Conservation (phyloP, 352 stramenopile genomes). For the Globisporangium irregulare region DNA sequence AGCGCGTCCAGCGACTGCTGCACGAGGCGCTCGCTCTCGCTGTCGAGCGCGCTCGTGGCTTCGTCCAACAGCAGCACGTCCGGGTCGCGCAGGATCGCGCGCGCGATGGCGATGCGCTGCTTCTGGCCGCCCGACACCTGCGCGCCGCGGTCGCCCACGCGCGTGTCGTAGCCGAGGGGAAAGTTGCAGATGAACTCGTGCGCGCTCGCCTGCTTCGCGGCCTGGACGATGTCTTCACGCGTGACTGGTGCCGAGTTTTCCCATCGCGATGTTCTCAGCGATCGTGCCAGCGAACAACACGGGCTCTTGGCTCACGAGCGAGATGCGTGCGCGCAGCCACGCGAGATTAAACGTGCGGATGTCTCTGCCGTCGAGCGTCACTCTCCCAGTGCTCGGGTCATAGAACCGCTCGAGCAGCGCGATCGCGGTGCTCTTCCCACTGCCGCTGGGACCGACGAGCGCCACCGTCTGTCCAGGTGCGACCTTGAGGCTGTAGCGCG, state of each 20-base stretch:
- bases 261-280: conserved; percentile 27
- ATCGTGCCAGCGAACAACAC: conserved; percentile 12
- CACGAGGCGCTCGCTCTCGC: conserved; percentile 54
- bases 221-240: conserved; percentile 21
- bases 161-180: conserved; percentile 81
- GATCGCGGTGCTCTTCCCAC: conserved; percentile 60
- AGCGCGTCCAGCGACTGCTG: conserved; percentile 58
- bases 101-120: conserved; percentile 89
- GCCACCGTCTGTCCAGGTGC: conserved; percentile 47
- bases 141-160: conserved; percentile 88
- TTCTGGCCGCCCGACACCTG: conserved; percentile 94
- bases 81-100: conserved; percentile 86
- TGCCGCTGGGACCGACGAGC: conserved; percentile 52
- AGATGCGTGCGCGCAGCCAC: conserved; percentile 73
- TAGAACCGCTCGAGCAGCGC: conserved; percentile 61
- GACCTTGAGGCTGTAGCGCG: conserved; percentile 39
- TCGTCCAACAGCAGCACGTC: conserved; percentile 69
- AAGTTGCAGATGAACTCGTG: conserved; percentile 73
- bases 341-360: conserved; percentile 61
- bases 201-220: conserved; percentile 33
- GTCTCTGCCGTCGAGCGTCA: conserved; percentile 50
- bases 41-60: conserved; percentile 2
- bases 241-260: conserved; percentile 32
- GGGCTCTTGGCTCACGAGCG: conserved; percentile 88
- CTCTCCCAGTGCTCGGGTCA: conserved; percentile 32